Percentiles rank a stretch among this genome's conserved stretches.
phyloP scores from a whole-genome alignment of 495 filamentous ascomycete genomes.

The Penicillium coffeae region DNA sequence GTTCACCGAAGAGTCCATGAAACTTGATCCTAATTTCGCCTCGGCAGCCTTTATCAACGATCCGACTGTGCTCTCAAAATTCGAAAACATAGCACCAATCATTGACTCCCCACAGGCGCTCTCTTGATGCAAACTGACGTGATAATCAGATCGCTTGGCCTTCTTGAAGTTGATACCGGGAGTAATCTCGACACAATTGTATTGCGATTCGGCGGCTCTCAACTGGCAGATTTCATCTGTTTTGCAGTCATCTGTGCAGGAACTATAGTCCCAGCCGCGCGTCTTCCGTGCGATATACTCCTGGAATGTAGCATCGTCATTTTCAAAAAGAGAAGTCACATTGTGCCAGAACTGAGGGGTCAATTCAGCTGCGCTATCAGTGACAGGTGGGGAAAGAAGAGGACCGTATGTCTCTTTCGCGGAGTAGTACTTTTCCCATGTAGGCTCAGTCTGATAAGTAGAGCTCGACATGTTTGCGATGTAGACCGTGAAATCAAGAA shows the following conservation, averaged over 20 bases:
- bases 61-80: constrained; percentile 7
- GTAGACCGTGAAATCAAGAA: constrained; percentile 50
- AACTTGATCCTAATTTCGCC: constrained; percentile 8
- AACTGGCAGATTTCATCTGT: constrained; percentile 39
- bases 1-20: constrained; percentile 8
- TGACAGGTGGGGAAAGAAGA: constrained; percentile 37
- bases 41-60: constrained; percentile 5
- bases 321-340: constrained; percentile 41
- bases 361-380: constrained; percentile 37
- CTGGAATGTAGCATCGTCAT: constrained; percentile 34
- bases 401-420: constrained; percentile 50
- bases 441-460: constrained; percentile 37
- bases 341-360: constrained; percentile 57
- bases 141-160: constrained; percentile 8
- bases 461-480: constrained; percentile 46
- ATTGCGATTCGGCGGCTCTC: constrained; percentile 32
- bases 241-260: constrained; percentile 36
- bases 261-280: constrained; percentile 32
- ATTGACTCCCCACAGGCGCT: constrained; percentile 12
- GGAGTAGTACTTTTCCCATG: constrained; percentile 52
- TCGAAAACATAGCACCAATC: constrained; percentile 11
- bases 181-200: constrained; percentile 22
- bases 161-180: constrained; percentile 20
- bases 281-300: constrained; percentile 36
- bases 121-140: background rate